Base-by-base conservation (phyloP, 352 stramenopile genomes). In the Phytophthora rubi region DNA sequence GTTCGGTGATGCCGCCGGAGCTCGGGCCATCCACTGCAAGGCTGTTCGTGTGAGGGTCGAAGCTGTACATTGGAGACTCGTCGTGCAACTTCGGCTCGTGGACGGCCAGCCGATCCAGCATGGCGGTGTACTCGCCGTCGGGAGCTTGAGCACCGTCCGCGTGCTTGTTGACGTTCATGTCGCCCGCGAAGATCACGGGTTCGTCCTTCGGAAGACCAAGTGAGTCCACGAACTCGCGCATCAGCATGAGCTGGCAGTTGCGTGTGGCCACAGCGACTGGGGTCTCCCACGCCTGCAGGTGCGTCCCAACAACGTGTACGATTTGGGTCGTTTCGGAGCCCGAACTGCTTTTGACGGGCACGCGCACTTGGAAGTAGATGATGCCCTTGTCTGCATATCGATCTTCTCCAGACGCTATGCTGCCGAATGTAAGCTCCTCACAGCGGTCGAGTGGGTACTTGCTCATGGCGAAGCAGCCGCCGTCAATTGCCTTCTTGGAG, bases 401-500 rank as follows among this genome's bases (percentile, higher is more conserved):
- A 75, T 92, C 85, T 52, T 90, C 85, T 7, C 80, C 80, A 0
- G 76, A 80, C 2, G 84, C 71, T 2, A 83, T 62, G n/a, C 66
- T 79, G 54, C 85, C 82, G 49, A 90, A 92, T 9, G 82, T 81
- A 32, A 85, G 59, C 68, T 92, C 85, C 32, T 91, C 72, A 26
- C 80, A 86, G 15, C 73, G 61, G n/a, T 79, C 53, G 47, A 91
- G 71, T 39, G 81, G 85, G 44, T 87, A 90, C 57, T 73, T 79
- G 62, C 85, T 91, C 83, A 93, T 91, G 37, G 77, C 82, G 59
- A 93, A 90, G 53, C 80, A 83, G 37, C 85, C 85, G 10, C 81
- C 81, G 39, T 90, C 77, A 59, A 91, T 80, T 2, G 71, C 82
- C 53, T 90, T 90, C 56, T 90, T 90, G 52, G 76, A 80, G 33